Evolutionary conservation across 2,329 filamentous ascomycete species (phyloP), one percentile per base, ranked within the genome.

Genomic region (Talaromyces sp.): DNA sequence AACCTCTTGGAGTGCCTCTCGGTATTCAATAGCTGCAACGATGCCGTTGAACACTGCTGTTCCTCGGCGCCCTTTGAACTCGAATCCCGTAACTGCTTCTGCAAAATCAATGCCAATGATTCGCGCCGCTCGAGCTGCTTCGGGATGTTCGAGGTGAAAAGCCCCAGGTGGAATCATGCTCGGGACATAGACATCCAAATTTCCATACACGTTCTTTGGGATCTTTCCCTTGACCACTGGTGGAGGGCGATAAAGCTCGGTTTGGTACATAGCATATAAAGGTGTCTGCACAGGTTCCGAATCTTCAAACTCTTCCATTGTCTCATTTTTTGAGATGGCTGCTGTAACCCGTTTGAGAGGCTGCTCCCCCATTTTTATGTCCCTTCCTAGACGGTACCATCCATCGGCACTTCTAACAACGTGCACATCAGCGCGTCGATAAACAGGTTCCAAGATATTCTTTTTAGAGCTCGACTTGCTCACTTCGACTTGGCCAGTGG

Each of bases 381-480:
- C 88, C 30, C 92, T 84, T 0, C 95, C 95, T 63, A 94, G 77
- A 2, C 93, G 87, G 74, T 95, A 97, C 96, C 95, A 99, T 65
- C 90, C 92, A 67, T 96, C 92, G 3, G 87, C 87, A 64, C 87
- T 96, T 64, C 88, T 85, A 1, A 92, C 92, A 5, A 87, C 70
- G 58, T 91, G 87, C 0, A 99, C 91, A 71, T 98, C 91, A 55
- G 82, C 83, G 3, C 95, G 85, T 28, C 93, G 87, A 72, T 91
- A 99, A 0, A 99, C 88, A 57, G 86, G 85, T 72, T 96, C 93
- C 64, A 94, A 78, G 0, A 79, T 70, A 51, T 81, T 78, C 69
- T 65, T 84, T 76, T 78, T 74, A 3, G 76, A 65, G 3, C 72
- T 69, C 12, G 74, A 62, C 58, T 75, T 78, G 42, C 76, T 75